Evolutionary conservation across 2,329 filamentous ascomycete species (phyloP).

Genomic region (Aspergillus piperis): DNA sequence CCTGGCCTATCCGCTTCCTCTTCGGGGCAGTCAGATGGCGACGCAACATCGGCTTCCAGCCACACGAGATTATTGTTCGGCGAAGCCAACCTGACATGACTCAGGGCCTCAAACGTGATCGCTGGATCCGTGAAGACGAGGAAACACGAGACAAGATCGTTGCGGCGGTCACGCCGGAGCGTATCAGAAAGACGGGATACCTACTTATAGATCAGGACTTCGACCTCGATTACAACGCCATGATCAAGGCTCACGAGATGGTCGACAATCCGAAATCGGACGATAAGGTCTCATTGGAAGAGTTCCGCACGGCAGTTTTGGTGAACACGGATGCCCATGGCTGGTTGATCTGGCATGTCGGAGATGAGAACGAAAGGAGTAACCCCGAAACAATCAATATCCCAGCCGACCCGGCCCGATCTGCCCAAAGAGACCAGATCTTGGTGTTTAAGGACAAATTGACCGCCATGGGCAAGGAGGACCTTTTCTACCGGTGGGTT

Average conservation of each 20-base stretch:
- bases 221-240: conserved; percentile 82
- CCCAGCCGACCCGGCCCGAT: conserved; percentile 40
- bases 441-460: conserved; percentile 78
- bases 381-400: conserved; percentile 21
- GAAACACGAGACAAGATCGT: conserved; percentile 59
- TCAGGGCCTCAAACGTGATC: conserved; percentile 53
- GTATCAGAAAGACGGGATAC: conserved; percentile 81
- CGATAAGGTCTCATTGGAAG: conserved; percentile 55
- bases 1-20: conserved; percentile 74
- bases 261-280: conserved; percentile 53
- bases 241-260: conserved; percentile 71
- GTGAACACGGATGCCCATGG: conserved; percentile 68
- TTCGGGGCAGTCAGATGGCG: conserved; percentile 72
- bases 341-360: conserved; percentile 67
- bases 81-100: conserved; percentile 72
- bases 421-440: conserved; percentile 63
- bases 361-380: conserved; percentile 51
- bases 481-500: conserved; percentile 88
- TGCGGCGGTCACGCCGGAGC: conserved; percentile 67
- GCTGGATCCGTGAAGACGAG: conserved; percentile 53
- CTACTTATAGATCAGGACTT: conserved; percentile 81
- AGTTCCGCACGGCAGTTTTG: conserved; percentile 70
- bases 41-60: conserved; percentile 71
- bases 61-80: conserved; percentile 78
- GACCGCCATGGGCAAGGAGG: conserved; percentile 76